Conservation (phyloP, 257 asterid species). For the Catharanthus roseus region DNA sequence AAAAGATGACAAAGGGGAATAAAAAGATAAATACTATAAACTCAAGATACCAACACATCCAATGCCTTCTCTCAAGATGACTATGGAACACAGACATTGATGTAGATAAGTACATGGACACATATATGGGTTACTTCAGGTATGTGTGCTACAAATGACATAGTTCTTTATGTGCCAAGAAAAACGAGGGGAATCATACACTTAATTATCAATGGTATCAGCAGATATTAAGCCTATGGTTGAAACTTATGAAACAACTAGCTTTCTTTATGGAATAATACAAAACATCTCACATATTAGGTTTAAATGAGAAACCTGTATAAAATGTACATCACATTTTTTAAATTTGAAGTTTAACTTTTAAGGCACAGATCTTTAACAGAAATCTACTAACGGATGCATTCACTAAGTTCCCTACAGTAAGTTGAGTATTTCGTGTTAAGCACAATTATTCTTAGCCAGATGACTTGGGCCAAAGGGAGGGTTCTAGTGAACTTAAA, state of each 20-base stretch:
- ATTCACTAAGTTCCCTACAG: neutral
- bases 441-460: neutral
- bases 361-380: neutral
- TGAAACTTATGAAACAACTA: neutral
- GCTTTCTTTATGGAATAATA: neutral
- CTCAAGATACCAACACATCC: neutral
- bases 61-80: neutral
- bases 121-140: neutral
- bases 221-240: neutral
- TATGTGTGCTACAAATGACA: neutral
- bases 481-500: neutral
- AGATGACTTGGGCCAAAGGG: neutral
- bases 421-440: neutral
- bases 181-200: neutral
- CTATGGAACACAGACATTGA: neutral
- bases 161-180: neutral
- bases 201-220: neutral
- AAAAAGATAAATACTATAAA: neutral
- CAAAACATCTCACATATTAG: neutral
- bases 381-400: neutral
- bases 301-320: neutral
- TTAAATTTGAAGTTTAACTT: too few species aligned
- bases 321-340: too few species aligned
- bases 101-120: neutral
- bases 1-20: slow-evolving; percentile 12